A percentile compares a stretch with the other conserved stretches of the same genome.
These are phyloP conservation scores for Aspergillus spinulosporus DNA, from an alignment of 2,329 filamentous ascomycete genomes.

Conservation along the genomic window DNA sequence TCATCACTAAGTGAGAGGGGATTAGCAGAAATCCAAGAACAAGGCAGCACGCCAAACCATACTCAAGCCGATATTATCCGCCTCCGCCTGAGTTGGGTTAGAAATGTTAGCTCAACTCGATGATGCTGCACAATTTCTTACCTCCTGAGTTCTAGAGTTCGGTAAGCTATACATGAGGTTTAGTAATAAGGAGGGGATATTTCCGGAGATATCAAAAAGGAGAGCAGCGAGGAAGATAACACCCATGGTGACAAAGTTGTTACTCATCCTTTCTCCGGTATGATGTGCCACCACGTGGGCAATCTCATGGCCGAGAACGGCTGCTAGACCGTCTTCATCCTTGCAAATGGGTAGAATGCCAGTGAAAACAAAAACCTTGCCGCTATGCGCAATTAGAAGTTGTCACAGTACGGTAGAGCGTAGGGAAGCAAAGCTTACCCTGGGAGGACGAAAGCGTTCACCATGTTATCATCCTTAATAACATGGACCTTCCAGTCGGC, in stretches of 20 bases:
- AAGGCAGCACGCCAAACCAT: constrained; percentile 15
- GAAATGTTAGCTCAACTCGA: neutral
- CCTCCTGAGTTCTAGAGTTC: constrained; percentile 59
- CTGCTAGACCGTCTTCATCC: constrained; percentile 60
- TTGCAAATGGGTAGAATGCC: constrained; percentile 60
- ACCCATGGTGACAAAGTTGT: constrained; percentile 36
- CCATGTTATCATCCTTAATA: constrained; percentile 49
- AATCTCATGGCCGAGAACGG: constrained; percentile 64
- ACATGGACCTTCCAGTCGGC: constrained; percentile 60
- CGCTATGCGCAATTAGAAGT: constrained; percentile 34
- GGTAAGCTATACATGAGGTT: constrained; percentile 55
- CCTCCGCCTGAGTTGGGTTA: constrained; percentile 49
- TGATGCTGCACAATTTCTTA: constrained; percentile 21
- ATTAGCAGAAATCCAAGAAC: constrained; percentile 17
- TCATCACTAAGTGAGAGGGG: constrained; percentile 50
- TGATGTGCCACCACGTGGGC: constrained; percentile 63
- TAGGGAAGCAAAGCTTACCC: constrained; percentile 41
- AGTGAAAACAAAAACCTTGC: constrained; percentile 65
- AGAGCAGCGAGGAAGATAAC: constrained; percentile 30
- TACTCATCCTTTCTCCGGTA: constrained; percentile 56
- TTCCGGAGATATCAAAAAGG: constrained; percentile 45
- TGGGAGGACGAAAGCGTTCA: constrained; percentile 65
- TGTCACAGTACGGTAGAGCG: neutral
- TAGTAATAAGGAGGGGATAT: constrained; percentile 43
- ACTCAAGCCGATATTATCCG: constrained; percentile 62